Base-by-base conservation (phyloP, 2,329 filamentous ascomycete species). In the Phoma sp. region DNA sequence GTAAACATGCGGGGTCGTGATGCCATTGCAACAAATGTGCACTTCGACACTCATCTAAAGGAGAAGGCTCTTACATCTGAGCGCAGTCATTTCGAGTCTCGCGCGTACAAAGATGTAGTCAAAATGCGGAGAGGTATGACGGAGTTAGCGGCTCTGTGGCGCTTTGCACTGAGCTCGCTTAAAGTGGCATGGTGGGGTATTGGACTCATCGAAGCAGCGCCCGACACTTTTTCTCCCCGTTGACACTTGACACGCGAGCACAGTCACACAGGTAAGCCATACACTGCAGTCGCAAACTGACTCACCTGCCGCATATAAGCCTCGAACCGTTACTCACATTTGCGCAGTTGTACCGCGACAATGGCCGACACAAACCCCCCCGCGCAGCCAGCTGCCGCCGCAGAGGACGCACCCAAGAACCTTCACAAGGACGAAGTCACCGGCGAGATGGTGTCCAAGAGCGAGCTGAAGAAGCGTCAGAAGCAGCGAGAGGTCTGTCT, bases 381-480 rank as follows among this genome's bases (percentile, higher is more conserved):
- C n/a, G 59, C 65, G 30, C 62, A 64, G 52, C 62, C 62, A 14
- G 48, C 54, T 41, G 56, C 65, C 32, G 66, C 65, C 45, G 18
- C 18, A 18, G 76, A 77, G 36, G 59, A 54, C 46, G 50, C 68
- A 41, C 64, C 70, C 23, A 91, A 18, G 18, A 18, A 93, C 79
- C 83, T 96, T 65, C 84, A 93, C 76, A 85, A 95, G 45, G 95
- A 99, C 76, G 91, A 96, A 71, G 91, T 93, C 61, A 98, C 95
- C 11, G 95, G 95, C 69, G 95, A 99, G 80, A 87, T 77, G 70
- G 82, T 88, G 49, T 79, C 77, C 72, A 82, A 81, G 77, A 77
- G 71, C 53, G 79, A 82, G 62, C 64, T 98, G 76, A 99, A 99
- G 91, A 93, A 91, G 82, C 88, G 93, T 70, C 86, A 93, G 81